A percentile compares a stretch with the other conserved stretches of the same genome.
phyloP scores from a whole-genome alignment of 2,329 filamentous ascomycete genomes.

The Xenoacremonium recifei region DNA sequence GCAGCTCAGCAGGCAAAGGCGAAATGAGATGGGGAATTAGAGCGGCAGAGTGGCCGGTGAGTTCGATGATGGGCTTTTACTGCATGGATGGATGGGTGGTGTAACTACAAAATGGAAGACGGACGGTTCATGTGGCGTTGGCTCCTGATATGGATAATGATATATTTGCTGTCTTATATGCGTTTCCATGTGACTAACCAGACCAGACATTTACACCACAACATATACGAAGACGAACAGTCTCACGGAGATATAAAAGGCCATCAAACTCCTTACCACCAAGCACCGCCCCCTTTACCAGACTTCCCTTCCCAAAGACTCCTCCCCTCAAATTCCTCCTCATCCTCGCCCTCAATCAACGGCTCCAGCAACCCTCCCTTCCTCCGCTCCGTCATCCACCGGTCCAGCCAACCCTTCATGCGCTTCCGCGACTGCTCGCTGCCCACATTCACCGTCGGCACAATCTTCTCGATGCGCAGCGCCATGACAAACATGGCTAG shows the following conservation, averaged over 20 bases:
- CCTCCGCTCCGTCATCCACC: conserved; percentile 59
- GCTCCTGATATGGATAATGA: conserved; percentile 29
- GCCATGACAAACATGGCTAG: conserved; percentile 90
- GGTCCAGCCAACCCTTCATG: conserved; percentile 65
- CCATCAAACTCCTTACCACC: conserved; percentile 33
- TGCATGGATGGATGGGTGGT: conserved; percentile 14
- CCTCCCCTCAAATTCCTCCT: conserved; percentile 23
- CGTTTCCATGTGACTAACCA: too few relatives aligned
- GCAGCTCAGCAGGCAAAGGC: conserved; percentile 57
- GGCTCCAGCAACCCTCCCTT: conserved; percentile 52
- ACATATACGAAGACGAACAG: too few relatives aligned
- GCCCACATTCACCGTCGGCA: conserved; percentile 87
- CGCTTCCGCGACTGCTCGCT: conserved; percentile 55
- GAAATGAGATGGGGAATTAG: conserved; percentile 36
- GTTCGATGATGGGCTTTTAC: conserved; percentile 10
- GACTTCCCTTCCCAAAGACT: conserved; percentile 40
- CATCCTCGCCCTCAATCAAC: conserved; percentile 39
- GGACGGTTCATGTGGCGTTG: conserved; percentile 22
- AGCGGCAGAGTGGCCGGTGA: conserved; percentile 5
- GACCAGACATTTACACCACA: too few relatives aligned
- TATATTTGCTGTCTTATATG: too few relatives aligned
- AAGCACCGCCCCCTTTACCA: conserved; percentile 36
- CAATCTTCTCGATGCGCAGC: conserved; percentile 80
- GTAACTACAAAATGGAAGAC: conserved; percentile 16
- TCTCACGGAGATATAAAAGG: too few relatives aligned